Evolutionary conservation across 2,329 filamentous ascomycete genomes (phyloP).

Genomic region (Trichoderma breve): DNA sequence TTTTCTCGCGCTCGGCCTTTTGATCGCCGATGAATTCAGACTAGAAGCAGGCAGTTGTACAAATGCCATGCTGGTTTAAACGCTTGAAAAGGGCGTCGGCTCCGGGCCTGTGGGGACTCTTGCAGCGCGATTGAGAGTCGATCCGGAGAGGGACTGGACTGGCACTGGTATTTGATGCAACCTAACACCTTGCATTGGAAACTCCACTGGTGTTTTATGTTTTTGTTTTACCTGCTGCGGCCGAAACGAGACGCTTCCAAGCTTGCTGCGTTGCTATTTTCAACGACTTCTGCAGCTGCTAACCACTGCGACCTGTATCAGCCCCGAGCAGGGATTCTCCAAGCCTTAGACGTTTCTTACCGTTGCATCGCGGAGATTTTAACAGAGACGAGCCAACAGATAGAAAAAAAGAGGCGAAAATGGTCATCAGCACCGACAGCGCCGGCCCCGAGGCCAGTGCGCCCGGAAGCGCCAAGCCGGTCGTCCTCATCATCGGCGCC

Average conservation of each 20-base stretch:
- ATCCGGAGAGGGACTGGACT: not conserved
- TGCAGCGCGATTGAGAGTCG: not conserved
- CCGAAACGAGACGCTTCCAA: not conserved
- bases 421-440: constrained; percentile 12
- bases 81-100: not conserved
- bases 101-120: not conserved
- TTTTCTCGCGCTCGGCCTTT: not conserved
- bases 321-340: constrained; percentile 1
- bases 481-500: constrained; percentile 39
- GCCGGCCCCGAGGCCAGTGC: not conserved
- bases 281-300: not conserved
- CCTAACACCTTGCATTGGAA: not conserved
- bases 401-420: not conserved
- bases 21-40: not conserved
- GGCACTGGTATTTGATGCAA: not conserved
- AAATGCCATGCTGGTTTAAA: not conserved
- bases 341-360: constrained; percentile 1
- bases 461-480: constrained; percentile 2
- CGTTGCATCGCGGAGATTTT: not conserved
- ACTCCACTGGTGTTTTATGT: constrained; percentile 1
- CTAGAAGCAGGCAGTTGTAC: not conserved
- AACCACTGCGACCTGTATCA: not conserved
- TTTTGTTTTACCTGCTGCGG: not conserved
- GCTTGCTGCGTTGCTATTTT: not conserved
- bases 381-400: not conserved